These are phyloP conservation scores for Cryptosporidium baileyi DNA, from an alignment of 169 alveolate species.

Conservation along the genomic window DNA sequence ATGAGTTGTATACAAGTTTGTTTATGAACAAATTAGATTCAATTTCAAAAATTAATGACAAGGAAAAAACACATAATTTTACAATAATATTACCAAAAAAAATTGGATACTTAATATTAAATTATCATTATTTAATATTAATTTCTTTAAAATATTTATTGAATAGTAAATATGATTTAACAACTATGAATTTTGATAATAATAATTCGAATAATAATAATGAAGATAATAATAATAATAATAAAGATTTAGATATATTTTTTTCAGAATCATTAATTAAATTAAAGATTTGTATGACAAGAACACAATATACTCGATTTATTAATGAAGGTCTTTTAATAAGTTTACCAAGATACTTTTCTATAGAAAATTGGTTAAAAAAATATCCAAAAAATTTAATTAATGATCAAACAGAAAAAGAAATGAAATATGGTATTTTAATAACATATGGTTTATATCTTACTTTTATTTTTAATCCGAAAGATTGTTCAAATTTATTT, in stretches of 20 bases:
- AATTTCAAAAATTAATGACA: conserved; percentile 1
- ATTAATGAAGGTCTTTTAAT: conserved; percentile 22
- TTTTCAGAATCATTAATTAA: conserved; percentile 6
- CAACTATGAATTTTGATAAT: neutral
- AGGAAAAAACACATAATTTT: conserved; percentile 45
- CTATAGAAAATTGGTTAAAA: neutral
- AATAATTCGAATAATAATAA: neutral
- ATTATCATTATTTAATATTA: conserved; percentile 17
- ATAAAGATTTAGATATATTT: neutral
- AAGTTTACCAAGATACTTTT: neutral
- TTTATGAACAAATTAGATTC: conserved; percentile 40
- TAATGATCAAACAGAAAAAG: neutral
- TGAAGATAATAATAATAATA: neutral
- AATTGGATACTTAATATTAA: conserved; percentile 2
- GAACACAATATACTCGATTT: conserved; percentile 54
- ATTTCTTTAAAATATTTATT: conserved; percentile 10
- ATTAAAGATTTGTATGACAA: conserved; percentile 31
- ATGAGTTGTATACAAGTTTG: neutral
- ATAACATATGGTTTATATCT: conserved; percentile 26
- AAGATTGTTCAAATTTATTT: neutral
- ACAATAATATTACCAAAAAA: conserved; percentile 8
- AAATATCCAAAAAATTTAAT: neutral
- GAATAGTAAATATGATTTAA: neutral
- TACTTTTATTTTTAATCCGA: conserved; percentile 1
- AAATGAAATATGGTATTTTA: conserved; percentile 1